phyloP scores from a whole-genome alignment of 2,329 filamentous ascomycete species.

The Scedosporium dehoogii region DNA sequence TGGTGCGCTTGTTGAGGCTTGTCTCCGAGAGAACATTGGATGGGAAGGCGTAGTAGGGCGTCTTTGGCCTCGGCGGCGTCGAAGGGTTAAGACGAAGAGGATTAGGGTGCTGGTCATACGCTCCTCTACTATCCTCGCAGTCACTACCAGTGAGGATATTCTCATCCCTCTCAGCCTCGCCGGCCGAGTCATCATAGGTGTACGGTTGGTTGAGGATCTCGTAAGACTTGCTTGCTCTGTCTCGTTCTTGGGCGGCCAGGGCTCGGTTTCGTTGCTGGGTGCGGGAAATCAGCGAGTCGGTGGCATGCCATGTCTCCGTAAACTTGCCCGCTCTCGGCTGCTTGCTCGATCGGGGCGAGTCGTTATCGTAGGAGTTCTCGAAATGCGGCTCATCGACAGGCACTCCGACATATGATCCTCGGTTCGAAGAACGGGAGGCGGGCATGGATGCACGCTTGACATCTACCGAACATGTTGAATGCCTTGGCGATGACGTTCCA shows the following conservation, averaged over 20 bases:
- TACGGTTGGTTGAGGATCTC: conserved; percentile 35
- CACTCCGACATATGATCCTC: conserved; percentile 40
- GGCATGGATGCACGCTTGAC: conserved; percentile 37
- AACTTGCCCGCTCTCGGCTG: conserved; percentile 34
- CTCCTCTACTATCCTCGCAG: conserved; percentile 13
- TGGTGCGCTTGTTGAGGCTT: conserved; percentile 31
- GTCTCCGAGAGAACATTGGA: conserved; percentile 32
- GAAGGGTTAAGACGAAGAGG: conserved; percentile 43
- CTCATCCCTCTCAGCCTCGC: conserved; percentile 25
- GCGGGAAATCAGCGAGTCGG: conserved; percentile 42
- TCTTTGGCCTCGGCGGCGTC: conserved; percentile 16
- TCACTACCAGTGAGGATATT: conserved; percentile 12
- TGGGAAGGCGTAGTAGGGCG: conserved; percentile 17
- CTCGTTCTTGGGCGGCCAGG: conserved; percentile 25
- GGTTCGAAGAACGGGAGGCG: conserved; percentile 18
- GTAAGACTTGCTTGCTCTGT: conserved; percentile 27
- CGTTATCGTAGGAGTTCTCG: not conserved
- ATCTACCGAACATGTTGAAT: conserved; percentile 23
- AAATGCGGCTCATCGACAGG: conserved; percentile 28
- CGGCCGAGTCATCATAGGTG: conserved; percentile 30
- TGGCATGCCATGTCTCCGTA: conserved; percentile 44
- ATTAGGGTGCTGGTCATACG: conserved; percentile 31
- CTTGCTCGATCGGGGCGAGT: not conserved
- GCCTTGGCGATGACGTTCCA: conserved; percentile 28
- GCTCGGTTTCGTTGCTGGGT: conserved; percentile 42